A percentile compares a stretch with the other conserved stretches of the same genome.
Conservation (phyloP, 2,329 filamentous ascomycete species). For the Penicillium aurantiogriseum region DNA sequence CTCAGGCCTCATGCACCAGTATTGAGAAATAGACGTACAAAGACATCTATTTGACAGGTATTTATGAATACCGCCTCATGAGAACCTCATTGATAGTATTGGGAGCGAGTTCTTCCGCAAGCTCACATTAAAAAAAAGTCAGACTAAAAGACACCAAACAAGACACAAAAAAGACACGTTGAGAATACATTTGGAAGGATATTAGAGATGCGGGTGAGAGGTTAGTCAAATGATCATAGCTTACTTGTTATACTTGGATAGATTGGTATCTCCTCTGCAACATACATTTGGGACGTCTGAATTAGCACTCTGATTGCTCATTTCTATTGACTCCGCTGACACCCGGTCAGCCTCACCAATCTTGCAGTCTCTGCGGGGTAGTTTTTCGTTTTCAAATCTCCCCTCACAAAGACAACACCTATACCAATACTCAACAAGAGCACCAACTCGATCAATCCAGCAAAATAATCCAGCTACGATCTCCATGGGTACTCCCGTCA, state of each 20-base stretch:
- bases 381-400: background rate
- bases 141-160: background rate
- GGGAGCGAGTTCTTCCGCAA: background rate
- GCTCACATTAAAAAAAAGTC: background rate
- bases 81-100: background rate
- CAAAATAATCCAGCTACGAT: background rate
- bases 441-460: background rate
- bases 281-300: background rate
- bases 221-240: background rate
- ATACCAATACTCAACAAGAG: background rate
- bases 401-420: background rate
- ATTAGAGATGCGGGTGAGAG: background rate
- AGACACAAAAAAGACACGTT: background rate
- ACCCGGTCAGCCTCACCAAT: background rate
- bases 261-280: background rate
- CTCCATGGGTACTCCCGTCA: background rate
- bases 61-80: background rate
- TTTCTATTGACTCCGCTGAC: background rate
- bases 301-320: background rate
- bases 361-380: background rate
- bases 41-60: background rate
- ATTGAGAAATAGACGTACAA: background rate
- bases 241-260: background rate
- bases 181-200: background rate
- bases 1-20: background rate